Evolutionary conservation across 495 filamentous ascomycete species (phyloP).

Genomic region (Aspergillus kassunensis): DNA sequence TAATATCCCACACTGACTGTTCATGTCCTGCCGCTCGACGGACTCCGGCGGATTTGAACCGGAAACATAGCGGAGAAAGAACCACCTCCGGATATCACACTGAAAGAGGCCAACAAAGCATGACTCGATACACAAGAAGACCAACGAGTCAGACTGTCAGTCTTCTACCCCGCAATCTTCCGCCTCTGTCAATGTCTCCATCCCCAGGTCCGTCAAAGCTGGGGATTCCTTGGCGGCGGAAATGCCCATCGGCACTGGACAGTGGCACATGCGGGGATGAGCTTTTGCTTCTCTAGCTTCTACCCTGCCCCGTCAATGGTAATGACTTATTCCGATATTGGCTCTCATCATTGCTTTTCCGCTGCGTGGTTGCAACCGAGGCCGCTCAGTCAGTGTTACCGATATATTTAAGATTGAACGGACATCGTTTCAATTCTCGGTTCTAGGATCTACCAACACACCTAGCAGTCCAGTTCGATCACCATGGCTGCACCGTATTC

Average conservation of each 20-base stretch:
- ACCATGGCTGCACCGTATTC: slow-evolving; percentile 2
- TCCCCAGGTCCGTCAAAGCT: background rate
- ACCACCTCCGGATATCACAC: background rate
- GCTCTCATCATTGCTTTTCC: background rate
- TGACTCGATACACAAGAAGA: background rate
- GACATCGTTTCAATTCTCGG: background rate
- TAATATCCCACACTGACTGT: background rate
- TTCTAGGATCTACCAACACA: background rate
- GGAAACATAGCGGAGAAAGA: background rate
- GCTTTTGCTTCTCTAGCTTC: background rate
- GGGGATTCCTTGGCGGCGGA: slow-evolving; percentile 1
- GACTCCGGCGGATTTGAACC: background rate
- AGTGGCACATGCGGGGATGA: background rate
- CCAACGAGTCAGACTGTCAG: background rate
- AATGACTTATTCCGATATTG: background rate
- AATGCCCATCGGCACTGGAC: background rate
- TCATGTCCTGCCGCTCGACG: background rate
- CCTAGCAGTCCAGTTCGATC: background rate
- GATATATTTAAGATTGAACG: background rate
- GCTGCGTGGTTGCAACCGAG: background rate
- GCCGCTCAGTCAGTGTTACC: background rate
- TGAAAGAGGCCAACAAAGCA: background rate
- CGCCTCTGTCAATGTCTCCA: background rate
- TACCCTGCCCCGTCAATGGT: too few relatives aligned
- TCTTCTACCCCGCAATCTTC: background rate